A percentile compares a stretch with the other conserved stretches of the same genome.
Evolutionary conservation across 176 grass and related monocot genomes (phyloP).

Genomic region (Bothriochloa decipiens): DNA sequence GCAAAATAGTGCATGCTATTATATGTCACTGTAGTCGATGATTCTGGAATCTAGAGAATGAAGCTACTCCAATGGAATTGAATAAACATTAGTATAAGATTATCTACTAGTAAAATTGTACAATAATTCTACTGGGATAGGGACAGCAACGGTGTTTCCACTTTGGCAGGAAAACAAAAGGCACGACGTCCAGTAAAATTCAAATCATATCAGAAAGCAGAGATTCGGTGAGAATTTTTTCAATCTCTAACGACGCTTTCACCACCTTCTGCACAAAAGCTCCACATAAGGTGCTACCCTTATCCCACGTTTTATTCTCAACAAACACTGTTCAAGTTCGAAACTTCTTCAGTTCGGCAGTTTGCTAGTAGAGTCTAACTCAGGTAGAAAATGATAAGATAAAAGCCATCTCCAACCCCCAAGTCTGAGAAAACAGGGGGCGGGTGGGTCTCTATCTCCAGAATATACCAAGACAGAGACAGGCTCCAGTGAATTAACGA

Average conservation of each 20-base stretch:
- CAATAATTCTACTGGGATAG: background rate
- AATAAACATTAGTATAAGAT: conserved; percentile 10
- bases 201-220: conserved; percentile 21
- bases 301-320: conserved; percentile 18
- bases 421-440: background rate
- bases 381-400: background rate
- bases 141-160: conserved; percentile 10
- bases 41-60: conserved; percentile 36
- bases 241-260: conserved; percentile 22
- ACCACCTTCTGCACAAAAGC: background rate
- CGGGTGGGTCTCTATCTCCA: background rate
- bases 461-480: conserved; percentile 36
- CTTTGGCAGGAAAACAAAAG: conserved; percentile 8
- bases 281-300: conserved; percentile 16
- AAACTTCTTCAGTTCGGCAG: background rate
- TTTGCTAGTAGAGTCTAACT: background rate
- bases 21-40: conserved; percentile 11
- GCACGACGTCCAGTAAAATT: conserved; percentile 6
- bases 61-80: conserved; percentile 2
- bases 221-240: conserved; percentile 40
- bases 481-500: conserved; percentile 26
- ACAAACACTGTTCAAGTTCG: background rate
- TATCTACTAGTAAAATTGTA: background rate
- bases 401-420: background rate
- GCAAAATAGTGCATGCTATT: background rate